Base-by-base conservation (phyloP, 1,284 basidiomycete genomes). In the Quambalaria eucalypti region DNA sequence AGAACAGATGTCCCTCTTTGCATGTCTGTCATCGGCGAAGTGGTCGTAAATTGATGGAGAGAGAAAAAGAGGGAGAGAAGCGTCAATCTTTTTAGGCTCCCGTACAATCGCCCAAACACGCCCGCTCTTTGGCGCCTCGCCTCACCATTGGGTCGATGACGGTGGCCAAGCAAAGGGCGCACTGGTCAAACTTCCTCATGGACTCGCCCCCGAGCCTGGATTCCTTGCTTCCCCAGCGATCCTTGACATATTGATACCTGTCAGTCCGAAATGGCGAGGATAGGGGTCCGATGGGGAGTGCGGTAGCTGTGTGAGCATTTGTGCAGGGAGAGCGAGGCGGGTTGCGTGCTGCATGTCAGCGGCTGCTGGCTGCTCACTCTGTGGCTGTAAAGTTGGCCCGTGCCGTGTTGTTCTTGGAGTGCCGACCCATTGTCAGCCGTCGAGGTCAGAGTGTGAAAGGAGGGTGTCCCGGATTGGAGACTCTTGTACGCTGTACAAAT, bases 341-440 rank as follows among this genome's bases (percentile, higher is more conserved):
- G 16, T 39, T 21, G 9, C 4, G 36, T 39, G 36, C 16, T 12
- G n/a, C n/a, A n/a, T n/a, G n/a, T 39, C 36, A n/a, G 36, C 4
- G 4, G 10, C 16, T 14, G 36, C 10, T 21, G 21, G 4, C 4
- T 3, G 21, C 86, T 74, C 87, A 85, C 73, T 90, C 88, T 3
- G 86, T 87, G 68, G 89, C 88, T 21, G 87, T 88, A 76, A 90
- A 90, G 56, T 87, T 84, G 1, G 7, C 47, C 25, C 39, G 28
- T 1, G 86, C 85, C 2, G 88, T 89, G 71, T 89, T 89, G 76
- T 88, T 89, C 77, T 88, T 88, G 80, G 85, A 87, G 73, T 89
- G 87, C 77, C 88, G 88, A 51, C 87, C 87, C 87, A 88, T 88
- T 10, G 23, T 38, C 21, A 21, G 10, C 4, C 36, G 10, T 5